Conservation (phyloP, 345 rosid genomes). For the Zanthoxylum bungeanum region DNA sequence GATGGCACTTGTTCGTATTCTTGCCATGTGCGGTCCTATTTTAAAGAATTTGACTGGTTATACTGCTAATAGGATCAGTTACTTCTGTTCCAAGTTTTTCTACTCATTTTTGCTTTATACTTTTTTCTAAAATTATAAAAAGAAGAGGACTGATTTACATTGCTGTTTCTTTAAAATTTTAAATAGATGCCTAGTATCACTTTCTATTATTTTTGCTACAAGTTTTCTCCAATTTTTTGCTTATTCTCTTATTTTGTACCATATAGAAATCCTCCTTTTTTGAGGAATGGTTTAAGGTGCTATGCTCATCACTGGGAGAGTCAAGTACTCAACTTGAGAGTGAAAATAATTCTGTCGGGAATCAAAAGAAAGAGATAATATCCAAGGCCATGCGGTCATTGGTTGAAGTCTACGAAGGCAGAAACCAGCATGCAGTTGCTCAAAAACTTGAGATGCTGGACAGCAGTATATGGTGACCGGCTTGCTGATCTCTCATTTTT, state of each 20-base stretch:
- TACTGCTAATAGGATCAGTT: not conserved
- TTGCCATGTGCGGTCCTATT: not conserved
- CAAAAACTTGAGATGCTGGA: conserved; percentile 44
- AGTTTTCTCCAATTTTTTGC: conserved; percentile 2
- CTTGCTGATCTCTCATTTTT: not conserved
- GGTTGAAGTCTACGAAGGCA: conserved; percentile 38
- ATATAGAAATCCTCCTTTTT: conserved; percentile 66
- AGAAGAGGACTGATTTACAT: not conserved
- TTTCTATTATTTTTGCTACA: not conserved
- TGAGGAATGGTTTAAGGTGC: conserved; percentile 83
- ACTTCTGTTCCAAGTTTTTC: not conserved
- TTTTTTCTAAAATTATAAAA: not conserved
- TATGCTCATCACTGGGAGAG: conserved; percentile 52
- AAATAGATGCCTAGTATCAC: not conserved
- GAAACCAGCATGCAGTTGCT: conserved; percentile 29
- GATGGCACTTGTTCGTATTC: not conserved
- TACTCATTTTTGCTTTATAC: not conserved
- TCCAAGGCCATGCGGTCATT: conserved; percentile 60
- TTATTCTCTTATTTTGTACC: conserved; percentile 15
- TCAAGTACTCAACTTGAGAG: conserved; percentile 24
- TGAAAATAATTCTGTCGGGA: conserved; percentile 29
- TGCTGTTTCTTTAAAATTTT: not conserved
- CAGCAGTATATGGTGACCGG: conserved; percentile 17
- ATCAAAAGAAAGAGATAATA: conserved; percentile 73
- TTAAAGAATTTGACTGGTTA: not conserved